Percentiles rank a stretch among this genome's conserved stretches.
These are phyloP conservation scores for Extremus antarcticus DNA, from an alignment of 495 filamentous ascomycete genomes.

Conservation along the genomic window DNA sequence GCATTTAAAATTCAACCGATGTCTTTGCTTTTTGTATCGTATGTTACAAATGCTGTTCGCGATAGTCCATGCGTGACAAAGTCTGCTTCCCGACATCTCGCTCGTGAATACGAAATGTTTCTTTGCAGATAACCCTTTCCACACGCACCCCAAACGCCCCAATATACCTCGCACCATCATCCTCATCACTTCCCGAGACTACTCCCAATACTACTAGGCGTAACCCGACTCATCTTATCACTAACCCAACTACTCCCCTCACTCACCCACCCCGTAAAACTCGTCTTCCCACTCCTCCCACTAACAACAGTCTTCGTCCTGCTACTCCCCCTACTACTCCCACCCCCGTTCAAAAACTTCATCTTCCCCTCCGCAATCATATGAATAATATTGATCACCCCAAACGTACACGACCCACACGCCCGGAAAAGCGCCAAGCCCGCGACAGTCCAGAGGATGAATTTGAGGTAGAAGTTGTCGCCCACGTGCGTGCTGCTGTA, in stretches of 20 bases:
- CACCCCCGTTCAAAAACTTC: slow-evolving; percentile 32
- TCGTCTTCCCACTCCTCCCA: slow-evolving; percentile 8
- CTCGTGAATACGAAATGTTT: too few relatives aligned
- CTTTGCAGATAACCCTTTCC: too few relatives aligned
- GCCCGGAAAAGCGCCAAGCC: slow-evolving; percentile 73
- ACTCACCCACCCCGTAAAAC: slow-evolving; percentile 25
- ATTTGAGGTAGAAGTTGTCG: slow-evolving; percentile 79
- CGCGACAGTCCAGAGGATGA: slow-evolving; percentile 90
- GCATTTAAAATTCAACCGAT: too few relatives aligned
- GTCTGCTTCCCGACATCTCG: too few relatives aligned
- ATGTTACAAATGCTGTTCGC: too few relatives aligned
- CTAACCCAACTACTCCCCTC: slow-evolving; percentile 26
- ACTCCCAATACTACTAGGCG: slow-evolving; percentile 29
- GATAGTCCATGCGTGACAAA: too few relatives aligned
- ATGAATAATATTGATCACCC: slow-evolving; percentile 70
- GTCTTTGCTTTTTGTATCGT: too few relatives aligned
- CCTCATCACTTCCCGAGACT: neutral
- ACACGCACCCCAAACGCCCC: neutral
- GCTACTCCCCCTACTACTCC: slow-evolving; percentile 2
- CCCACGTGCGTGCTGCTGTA: slow-evolving; percentile 60
- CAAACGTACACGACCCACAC: slow-evolving; percentile 68
- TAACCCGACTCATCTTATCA: slow-evolving; percentile 25
- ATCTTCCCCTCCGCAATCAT: slow-evolving; percentile 76
- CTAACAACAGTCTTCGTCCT: slow-evolving; percentile 2
- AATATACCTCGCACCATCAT: neutral